Evolutionary conservation across 768 basidiomycete genomes (phyloP), one percentile per base, ranked within the genome.

Genomic region (Dacryopinax spathularia): DNA sequence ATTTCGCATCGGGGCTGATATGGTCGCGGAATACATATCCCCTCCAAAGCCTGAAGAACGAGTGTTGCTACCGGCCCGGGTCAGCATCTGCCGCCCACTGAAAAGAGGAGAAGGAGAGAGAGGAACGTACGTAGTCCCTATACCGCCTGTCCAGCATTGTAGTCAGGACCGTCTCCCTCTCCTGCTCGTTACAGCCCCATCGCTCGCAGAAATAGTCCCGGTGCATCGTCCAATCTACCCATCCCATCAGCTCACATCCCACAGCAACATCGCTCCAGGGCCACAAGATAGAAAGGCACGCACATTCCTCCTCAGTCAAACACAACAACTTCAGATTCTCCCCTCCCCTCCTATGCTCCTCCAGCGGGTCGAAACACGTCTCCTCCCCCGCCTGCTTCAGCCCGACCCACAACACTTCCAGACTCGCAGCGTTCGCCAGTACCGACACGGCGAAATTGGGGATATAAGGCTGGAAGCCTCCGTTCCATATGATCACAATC

Each of bases 11-110:
- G 2, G 31, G 33, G n/a, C 41, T 60, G 29, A 66, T 29, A 31
- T 61, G 48, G 12, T 36, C 13, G 48, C 61, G 29, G 34, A 66
- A 66, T 0, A 66, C 65, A 33, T 63, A 63, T 3, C 65, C 65
- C 18, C 65, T 60, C 16, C 60, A 34, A 12, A 64, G 43, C 6
- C 65, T 33, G 44, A 66, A 62, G 18, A 39, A 60, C 25, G 63
- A 63, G 22, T 66, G 48, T 34, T 56, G 27, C 65, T 66, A 20
- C 31, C 43, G 27, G 16, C 22, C 18, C 7, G 25, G 15, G 25
- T 56, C 13, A 56, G 48, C 20, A 18, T n/a, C n/a, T n/a, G n/a
- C n/a, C 10, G 29, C 9, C 15, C 13, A 29, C 48, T 56, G 29
- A 10, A 29, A 31, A 10, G 48, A 13, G 48, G 4, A 6, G 10